A percentile compares a stretch with the other conserved stretches of the same genome.
Conservation (phyloP, 495 filamentous ascomycete genomes). For the Tirmania nivea region DNA sequence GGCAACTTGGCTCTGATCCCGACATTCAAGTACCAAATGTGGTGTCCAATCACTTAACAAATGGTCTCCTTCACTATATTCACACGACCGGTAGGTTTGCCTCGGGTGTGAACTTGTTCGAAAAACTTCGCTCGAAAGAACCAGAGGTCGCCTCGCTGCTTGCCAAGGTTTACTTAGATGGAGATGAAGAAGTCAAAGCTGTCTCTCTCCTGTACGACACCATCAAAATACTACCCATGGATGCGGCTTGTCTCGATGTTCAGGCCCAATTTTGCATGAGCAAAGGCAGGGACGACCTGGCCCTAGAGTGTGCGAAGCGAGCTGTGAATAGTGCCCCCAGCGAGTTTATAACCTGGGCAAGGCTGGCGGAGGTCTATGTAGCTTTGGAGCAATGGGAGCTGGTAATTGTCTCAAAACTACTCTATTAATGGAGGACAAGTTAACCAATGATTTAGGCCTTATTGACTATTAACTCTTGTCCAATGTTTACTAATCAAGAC, state of each 20-base stretch:
- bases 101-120: constrained; percentile 92
- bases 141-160: constrained; percentile 85
- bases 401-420: neutral
- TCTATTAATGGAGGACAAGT: neutral
- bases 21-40: constrained; percentile 93
- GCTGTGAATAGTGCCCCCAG: constrained; percentile 86
- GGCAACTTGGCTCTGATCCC: constrained; percentile 88
- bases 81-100: constrained; percentile 85
- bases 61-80: constrained; percentile 88
- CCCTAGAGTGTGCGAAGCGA: constrained; percentile 78
- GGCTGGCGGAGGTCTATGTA: constrained; percentile 80
- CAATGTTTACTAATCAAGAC: constrained; percentile 99
- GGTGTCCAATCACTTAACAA: constrained; percentile 85
- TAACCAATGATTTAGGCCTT: constrained; percentile 35
- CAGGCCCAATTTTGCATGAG: constrained; percentile 81
- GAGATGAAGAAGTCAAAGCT: constrained; percentile 88
- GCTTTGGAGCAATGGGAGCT: constrained; percentile 81
- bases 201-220: constrained; percentile 73
- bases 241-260: constrained; percentile 79
- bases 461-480: constrained; percentile 92
- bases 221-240: constrained; percentile 78
- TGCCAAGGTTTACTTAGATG: constrained; percentile 70
- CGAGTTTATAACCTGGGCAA: constrained; percentile 92
- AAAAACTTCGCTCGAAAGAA: constrained; percentile 78
- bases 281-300: constrained; percentile 69